Base-by-base conservation (phyloP, 352 stramenopile species). In the Globisporangium echinulatum region DNA sequence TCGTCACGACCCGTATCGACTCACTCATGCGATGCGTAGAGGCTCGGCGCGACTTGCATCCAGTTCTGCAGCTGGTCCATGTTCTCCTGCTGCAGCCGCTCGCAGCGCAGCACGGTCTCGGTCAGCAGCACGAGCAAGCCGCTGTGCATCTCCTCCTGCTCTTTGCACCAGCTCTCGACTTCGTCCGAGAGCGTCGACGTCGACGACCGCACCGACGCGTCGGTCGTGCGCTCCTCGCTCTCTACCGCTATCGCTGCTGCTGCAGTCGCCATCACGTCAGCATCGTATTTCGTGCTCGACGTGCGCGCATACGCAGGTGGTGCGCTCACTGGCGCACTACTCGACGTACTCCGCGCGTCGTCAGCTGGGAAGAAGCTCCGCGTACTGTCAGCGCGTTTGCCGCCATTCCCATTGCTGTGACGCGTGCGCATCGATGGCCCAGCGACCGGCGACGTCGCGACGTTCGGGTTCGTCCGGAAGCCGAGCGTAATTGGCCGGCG, bases 61-160 rank as follows among this genome's bases (percentile, higher is more conserved):
- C 86, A 77, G 60, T 83, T 85, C 66, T 91, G 78, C n/a, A 94
- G 72, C 61, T 94, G 81, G 60, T 94, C 84, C 43, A 92, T 56
- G 49, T 88, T 86, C 59, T 94, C 79, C 66, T 91, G 82, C 65
- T 94, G 81, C 7, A 94, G 63, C 42, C 76, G 79, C 65, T 94
- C 84, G 59, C 84, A 94, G 37, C 80, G 76, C 71, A 90, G 71
- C 49, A 92, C 73, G 4, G 84, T 94, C 66, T 94, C 84, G 5
- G 84, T 94, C 6, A 94, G 60, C 54, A 94, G 66, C 61, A 92
- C 69, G 52, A 94, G 81, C 49, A 91, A 79, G 36, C 79, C 79
- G 58, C 76, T 88, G 68, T 94, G 84, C 84, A 94, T 90, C 57
- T 91, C 84, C 58, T 94, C 84, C 61, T 94, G 84, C 54, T 90